Evolutionary conservation across 2,329 filamentous ascomycete genomes (phyloP), one percentile per base, ranked within the genome.

Genomic region (Emergomyces orientalis): DNA sequence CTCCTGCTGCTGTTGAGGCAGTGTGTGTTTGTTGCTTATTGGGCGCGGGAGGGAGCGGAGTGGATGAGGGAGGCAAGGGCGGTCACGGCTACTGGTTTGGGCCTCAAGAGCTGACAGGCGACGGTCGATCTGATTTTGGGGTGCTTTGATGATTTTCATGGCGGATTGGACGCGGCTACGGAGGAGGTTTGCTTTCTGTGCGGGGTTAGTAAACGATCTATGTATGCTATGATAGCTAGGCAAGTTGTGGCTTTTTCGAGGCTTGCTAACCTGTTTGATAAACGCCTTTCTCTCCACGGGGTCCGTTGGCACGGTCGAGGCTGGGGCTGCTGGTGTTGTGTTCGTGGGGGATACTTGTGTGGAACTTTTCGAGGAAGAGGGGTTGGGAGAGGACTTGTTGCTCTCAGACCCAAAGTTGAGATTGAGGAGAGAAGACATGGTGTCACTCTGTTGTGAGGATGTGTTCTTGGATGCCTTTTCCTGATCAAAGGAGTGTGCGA

Each of bases 111-210:
- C 74, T 25, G 74, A 76, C 37, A 78, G 63, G 19, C 75, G 71
- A 22, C 73, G 74, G 63, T 78, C 76, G 59, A 77, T 72, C 63
- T 76, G 71, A 62, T 74, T 22, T 6, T 55, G 30, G 9, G 69
- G 63, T 73, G 13, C 69, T 63, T 69, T 68, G 51, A 76, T 71
- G 61, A 70, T 73, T 54, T 73, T 75, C 75, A 77, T 76, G 56
- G 76, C 76, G 49, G 68, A 72, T 67, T 76, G 76, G 60, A 78
- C 69, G 64, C 71, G 71, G 64, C 62, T 72, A 59, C 71, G 73
- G 56, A 77, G 74, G 13, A 77, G 71, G 51, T 60, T 69, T 59
- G 76, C 76, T 76, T 75, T 77, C 76, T 78, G 58, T n/a, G 55
- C 55, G 43, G 49, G 17, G n/a, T 51, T 27, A 54, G 51, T 9